Base-by-base conservation (phyloP, 176 grass and related monocot species). In the Oryza glumipatula region DNA sequence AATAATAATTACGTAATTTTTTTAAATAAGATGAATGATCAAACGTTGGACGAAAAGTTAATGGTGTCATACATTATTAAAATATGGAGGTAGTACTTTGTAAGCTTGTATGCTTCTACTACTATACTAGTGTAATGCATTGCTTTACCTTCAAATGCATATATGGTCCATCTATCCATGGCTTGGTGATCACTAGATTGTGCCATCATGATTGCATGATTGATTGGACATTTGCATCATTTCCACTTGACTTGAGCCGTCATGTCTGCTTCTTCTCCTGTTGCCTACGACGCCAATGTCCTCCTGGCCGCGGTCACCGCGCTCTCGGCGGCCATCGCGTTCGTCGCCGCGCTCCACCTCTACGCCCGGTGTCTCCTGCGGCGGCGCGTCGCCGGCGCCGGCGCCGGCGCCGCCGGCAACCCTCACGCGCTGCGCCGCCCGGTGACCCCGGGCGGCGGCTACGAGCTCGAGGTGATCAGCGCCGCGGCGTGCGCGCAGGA, bases 311-410 rank as follows among this genome's bases (percentile, higher is more conserved):
- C 82, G 56, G 83, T 94, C 38, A 73, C 74, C 83, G 84, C 83
- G 74, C 88, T 91, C 36, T 88, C 83, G 11, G 73, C 73, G 41
- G 80, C 85, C 11, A 43, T 91, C 46, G 79, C 72, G 14, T 88
- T 94, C 70, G 71, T 94, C 76, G 64, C 84, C 14, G 77, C 74
- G 65, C 86, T 94, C 72, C 89, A 88, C 76, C 70, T 94, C 47
- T 91, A 88, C 80, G 65, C 48, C 16, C 76, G 92, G 1, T 86
- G 79, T 64, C 52, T 89, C 86, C 83, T 91, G 28, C 67, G 21
- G 45, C 77, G 76, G 0, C 70, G 45, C 1, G 3, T 2, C 16
- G 7, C 1, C 68, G 3, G 33, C 19, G 2, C 0, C 13, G 22
- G 12, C 28, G 5, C 16, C 13, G 23, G 12, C n/a, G 5, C 26